These are phyloP conservation scores for Neltuma alba DNA, from an alignment of 306 rosid species.

Conservation along the genomic window DNA sequence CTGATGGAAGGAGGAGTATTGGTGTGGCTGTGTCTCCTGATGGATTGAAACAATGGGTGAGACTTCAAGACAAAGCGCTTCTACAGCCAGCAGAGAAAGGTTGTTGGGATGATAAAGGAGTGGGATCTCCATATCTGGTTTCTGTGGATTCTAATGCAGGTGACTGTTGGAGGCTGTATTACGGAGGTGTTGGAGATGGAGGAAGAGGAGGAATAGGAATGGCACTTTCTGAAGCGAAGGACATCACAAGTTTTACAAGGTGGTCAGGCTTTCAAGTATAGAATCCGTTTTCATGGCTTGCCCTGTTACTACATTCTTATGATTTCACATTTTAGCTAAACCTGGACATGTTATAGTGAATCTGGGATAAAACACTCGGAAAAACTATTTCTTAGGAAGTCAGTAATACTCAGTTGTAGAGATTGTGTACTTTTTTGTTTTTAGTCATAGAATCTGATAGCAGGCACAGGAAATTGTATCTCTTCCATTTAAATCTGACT, in stretches of 20 bases:
- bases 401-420: background rate
- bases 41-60: constrained; percentile 72
- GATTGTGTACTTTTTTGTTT: background rate
- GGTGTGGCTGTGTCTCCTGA: constrained; percentile 71
- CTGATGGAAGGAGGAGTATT: constrained; percentile 63
- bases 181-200: constrained; percentile 64
- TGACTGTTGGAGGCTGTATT: constrained; percentile 78
- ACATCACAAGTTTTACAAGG: constrained; percentile 49
- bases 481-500: constrained; percentile 9
- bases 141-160: constrained; percentile 56
- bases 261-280: constrained; percentile 67
- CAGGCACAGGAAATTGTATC: background rate
- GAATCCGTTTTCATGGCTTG: constrained; percentile 17
- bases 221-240: constrained; percentile 64
- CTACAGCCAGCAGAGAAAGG: constrained; percentile 45
- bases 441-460: background rate
- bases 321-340: constrained; percentile 12
- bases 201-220: constrained; percentile 72
- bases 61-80: constrained; percentile 53
- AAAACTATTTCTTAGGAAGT: background rate
- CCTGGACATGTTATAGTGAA: constrained; percentile 9
- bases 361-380: background rate
- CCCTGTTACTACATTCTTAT: constrained; percentile 27
- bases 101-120: constrained; percentile 70
- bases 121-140: constrained; percentile 74